Evolutionary conservation across 176 grass and related monocot genomes (phyloP).

Genomic region (Carex scoparia): DNA sequence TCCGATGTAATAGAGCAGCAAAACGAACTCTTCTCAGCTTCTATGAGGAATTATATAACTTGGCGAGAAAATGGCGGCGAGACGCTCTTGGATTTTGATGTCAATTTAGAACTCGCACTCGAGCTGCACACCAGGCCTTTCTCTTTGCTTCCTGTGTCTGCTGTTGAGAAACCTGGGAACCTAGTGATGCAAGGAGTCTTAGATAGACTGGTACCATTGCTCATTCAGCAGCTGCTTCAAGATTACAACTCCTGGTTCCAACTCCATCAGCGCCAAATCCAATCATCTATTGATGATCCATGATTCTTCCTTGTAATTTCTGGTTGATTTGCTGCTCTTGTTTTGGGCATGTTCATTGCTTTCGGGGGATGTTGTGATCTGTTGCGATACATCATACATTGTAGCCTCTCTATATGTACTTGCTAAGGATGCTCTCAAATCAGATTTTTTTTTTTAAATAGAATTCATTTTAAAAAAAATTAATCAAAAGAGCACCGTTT

Average conservation of each 20-base stretch:
- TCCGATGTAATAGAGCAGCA: conserved; percentile 52
- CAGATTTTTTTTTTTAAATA: too few species aligned
- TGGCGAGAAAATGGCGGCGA: conserved; percentile 46
- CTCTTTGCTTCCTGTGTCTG: conserved; percentile 80
- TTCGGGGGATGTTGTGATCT: not conserved
- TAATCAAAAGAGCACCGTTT: too few species aligned
- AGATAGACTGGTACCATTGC: conserved; percentile 73
- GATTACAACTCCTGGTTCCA: conserved; percentile 67
- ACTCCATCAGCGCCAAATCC: conserved; percentile 12
- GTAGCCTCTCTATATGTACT: not conserved
- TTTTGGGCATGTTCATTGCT: not conserved
- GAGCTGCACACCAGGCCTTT: conserved; percentile 88
- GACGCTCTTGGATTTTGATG: conserved; percentile 60
- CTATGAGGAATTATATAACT: conserved; percentile 79
- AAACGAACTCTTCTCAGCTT: conserved; percentile 76
- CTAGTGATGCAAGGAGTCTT: conserved; percentile 83
- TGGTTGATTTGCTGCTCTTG: not conserved
- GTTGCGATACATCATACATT: not conserved
- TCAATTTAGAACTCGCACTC: conserved; percentile 61
- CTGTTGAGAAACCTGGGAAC: conserved; percentile 83
- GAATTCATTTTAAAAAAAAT: too few species aligned
- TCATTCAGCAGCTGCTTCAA: conserved; percentile 65
- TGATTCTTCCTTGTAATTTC: conserved; percentile 11
- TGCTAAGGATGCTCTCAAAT: too few species aligned
- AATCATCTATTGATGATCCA: not conserved